Percentiles rank a stretch among this genome's conserved stretches.
Evolutionary conservation across 768 basidiomycete genomes (phyloP).

Genomic region (Hygrocybe coccinea): DNA sequence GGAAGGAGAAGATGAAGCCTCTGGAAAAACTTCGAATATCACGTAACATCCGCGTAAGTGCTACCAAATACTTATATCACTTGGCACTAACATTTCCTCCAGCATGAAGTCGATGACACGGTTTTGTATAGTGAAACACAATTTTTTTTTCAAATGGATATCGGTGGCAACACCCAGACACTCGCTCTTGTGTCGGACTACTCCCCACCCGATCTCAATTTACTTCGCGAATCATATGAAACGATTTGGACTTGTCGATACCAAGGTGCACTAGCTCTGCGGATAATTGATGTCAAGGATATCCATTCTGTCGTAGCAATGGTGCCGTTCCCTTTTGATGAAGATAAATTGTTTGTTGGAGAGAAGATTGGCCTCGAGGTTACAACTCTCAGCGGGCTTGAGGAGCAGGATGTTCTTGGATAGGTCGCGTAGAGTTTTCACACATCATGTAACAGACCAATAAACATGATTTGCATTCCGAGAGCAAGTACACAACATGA

Average conservation of each 20-base stretch:
- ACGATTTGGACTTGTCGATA: slow-evolving; percentile 11
- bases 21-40: not conserved
- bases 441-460: too few relatives aligned
- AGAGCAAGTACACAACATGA: too few relatives aligned
- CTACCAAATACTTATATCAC: not conserved
- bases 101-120: not conserved
- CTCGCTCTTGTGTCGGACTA: slow-evolving; percentile 6
- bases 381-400: not conserved
- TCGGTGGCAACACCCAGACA: slow-evolving; percentile 3
- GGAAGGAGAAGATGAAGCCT: slow-evolving; percentile 15
- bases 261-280: not conserved
- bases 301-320: slow-evolving; percentile 23
- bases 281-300: slow-evolving; percentile 7
- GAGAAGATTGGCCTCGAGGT: slow-evolving; percentile 35
- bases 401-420: too few relatives aligned
- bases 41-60: not conserved
- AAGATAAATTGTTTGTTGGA: slow-evolving; percentile 41
- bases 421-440: too few relatives aligned
- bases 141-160: slow-evolving; percentile 15
- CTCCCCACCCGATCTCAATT: slow-evolving; percentile 1
- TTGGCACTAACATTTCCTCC: not conserved
- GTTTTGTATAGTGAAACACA: slow-evolving; percentile 12
- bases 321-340: slow-evolving; percentile 19
- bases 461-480: too few relatives aligned
- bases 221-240: slow-evolving; percentile 2